Conservation (phyloP, 306 rosid species). For the Cicer bijugum region DNA sequence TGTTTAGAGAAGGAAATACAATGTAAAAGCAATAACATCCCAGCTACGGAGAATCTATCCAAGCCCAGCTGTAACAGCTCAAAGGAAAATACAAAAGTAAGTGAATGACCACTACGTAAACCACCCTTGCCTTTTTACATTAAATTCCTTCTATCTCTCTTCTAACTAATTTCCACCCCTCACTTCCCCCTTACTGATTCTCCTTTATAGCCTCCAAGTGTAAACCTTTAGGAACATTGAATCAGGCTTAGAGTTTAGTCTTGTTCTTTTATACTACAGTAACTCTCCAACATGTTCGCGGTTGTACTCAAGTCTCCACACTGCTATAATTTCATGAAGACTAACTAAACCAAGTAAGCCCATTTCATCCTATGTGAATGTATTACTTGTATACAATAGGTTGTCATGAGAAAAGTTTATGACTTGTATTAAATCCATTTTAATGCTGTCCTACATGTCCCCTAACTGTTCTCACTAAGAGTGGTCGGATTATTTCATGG, state of each 20-base stretch:
- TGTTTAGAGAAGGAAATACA: too few species aligned
- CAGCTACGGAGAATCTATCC: slow-evolving; percentile 7
- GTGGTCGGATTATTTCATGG: too few species aligned
- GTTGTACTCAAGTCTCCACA: not conserved
- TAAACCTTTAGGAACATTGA: not conserved
- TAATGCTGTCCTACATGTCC: not conserved
- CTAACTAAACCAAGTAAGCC: not conserved
- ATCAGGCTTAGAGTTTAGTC: not conserved
- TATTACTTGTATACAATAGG: slow-evolving; percentile 8
- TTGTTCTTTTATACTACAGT: not conserved
- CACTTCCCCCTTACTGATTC: not conserved
- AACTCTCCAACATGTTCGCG: not conserved
- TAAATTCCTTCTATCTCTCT: not conserved
- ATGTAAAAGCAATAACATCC: not conserved
- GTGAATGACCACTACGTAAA: not conserved
- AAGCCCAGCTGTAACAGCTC: not conserved
- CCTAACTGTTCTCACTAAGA: not conserved
- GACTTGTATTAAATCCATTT: not conserved
- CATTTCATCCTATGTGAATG: not conserved
- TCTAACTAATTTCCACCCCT: slow-evolving; percentile 1
- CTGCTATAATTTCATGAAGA: not conserved
- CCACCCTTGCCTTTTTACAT: not conserved
- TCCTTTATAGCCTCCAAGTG: not conserved
- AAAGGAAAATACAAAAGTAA: not conserved
- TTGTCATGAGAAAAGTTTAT: not conserved